Percentiles rank a stretch among this genome's conserved stretches.
Evolutionary conservation across 805 yeast species (phyloP).

Genomic region (Candida multigemmis): DNA sequence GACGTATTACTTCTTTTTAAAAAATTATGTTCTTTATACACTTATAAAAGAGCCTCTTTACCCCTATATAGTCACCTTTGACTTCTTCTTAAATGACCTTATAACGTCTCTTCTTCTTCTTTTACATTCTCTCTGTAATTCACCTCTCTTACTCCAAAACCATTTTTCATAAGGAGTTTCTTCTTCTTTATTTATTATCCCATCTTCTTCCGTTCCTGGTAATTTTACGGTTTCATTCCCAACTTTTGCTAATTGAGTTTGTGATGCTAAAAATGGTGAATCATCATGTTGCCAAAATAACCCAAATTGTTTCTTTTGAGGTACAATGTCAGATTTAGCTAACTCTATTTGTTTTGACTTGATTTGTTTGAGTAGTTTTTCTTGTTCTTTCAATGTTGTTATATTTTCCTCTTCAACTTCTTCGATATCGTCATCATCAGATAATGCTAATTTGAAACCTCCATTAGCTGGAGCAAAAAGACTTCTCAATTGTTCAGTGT

Average conservation of each 20-base stretch:
- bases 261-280: constrained; percentile 83
- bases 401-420: constrained; percentile 13
- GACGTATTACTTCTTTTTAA: neutral
- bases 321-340: constrained; percentile 4
- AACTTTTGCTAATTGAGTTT: constrained; percentile 64
- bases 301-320: constrained; percentile 21
- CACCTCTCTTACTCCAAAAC: constrained; percentile 81
- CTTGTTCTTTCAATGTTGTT: constrained; percentile 11
- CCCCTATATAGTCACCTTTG: constrained; percentile 3
- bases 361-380: constrained; percentile 19
- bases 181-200: constrained; percentile 12
- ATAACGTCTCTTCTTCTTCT: constrained; percentile 66
- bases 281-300: constrained; percentile 76
- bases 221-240: constrained; percentile 22
- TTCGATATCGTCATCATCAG: constrained; percentile 41
- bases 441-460: constrained; percentile 31
- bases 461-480: constrained; percentile 33
- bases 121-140: constrained; percentile 66
- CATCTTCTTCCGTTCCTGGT: constrained; percentile 24
- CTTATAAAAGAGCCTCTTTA: neutral
- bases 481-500: constrained; percentile 54
- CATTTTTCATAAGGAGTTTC: constrained; percentile 54
- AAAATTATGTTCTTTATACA: neutral
- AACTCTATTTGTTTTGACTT: constrained; percentile 21
- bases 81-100: constrained; percentile 46